Base-by-base conservation (phyloP, 306 rosid species). In the Trifolium fragiferum region DNA sequence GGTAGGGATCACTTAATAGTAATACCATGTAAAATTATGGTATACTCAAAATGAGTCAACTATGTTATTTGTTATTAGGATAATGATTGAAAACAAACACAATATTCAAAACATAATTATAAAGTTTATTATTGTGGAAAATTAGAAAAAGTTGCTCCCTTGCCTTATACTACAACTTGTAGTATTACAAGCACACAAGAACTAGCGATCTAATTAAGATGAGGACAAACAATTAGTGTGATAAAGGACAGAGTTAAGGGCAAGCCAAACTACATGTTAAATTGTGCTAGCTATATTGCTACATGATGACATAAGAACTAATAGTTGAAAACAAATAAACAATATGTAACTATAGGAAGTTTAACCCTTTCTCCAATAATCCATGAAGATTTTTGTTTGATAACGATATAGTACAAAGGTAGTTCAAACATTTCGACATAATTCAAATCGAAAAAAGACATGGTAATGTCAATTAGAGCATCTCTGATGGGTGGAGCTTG, bases 171-270 rank as follows among this genome's bases (percentile, higher is more conserved):
- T 25, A 25, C 27, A 21, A 21, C n/a, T n/a, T n/a, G n/a, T n/a
- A n/a, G n/a, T n/a, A n/a, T 1, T 21, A 21, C 23, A 9, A 76
- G 23, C 60, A n/a, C n/a, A n/a, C 57, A 50, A 16, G 3, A 58
- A 58, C 37, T 4, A 57, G 11, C n/a, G 54, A 69, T 35, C 51
- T n/a, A n/a, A n/a, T n/a, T 67, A 49, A 44, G 33, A 60, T n/a
- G 62, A 16, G 19, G 16, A 66, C 38, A 77, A 66, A 41, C 60
- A 72, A 67, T 49, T 10, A 12, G 54, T 64, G 25, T 35, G 27
- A 23, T 74, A 47, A 55, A 71, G 32, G 46, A 58, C 30, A 54
- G 60, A 70, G 54, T 46, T 58, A 74, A 53, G 59, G 51, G 64
- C 32, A 60, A 46, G 53, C 40, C 1, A 19, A 47, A 47, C 51